A percentile compares a stretch with the other conserved stretches of the same genome.
Evolutionary conservation across 2,329 filamentous ascomycete genomes (phyloP).

Genomic region (Aspergillus costaricaensis): DNA sequence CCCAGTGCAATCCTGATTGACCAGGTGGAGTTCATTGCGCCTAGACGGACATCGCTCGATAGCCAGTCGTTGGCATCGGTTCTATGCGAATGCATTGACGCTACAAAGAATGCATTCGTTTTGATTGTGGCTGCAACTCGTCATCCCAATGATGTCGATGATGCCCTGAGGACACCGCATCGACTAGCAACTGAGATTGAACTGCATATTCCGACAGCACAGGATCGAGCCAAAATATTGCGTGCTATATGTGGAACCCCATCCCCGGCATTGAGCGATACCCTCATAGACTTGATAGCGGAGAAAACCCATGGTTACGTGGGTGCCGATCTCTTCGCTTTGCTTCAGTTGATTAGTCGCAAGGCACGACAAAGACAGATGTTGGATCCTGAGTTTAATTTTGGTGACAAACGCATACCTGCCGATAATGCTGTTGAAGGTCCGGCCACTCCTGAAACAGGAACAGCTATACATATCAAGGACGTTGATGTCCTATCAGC

Average conservation of each 20-base stretch:
- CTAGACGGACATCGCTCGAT: slow-evolving; percentile 56
- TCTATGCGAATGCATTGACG: slow-evolving; percentile 45
- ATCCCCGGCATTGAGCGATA: slow-evolving; percentile 52
- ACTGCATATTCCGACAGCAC: slow-evolving; percentile 73
- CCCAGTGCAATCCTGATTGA: slow-evolving; percentile 82
- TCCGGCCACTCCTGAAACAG: slow-evolving; percentile 17
- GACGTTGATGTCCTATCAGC: slow-evolving; percentile 51
- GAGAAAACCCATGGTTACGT: slow-evolving; percentile 86
- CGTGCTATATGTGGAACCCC: slow-evolving; percentile 56
- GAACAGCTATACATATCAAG: slow-evolving; percentile 32
- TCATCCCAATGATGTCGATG: slow-evolving; percentile 71
- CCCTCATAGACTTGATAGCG: slow-evolving; percentile 62
- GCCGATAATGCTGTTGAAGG: background rate
- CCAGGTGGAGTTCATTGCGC: slow-evolving; percentile 69
- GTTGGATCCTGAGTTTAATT: slow-evolving; percentile 8
- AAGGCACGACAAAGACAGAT: slow-evolving; percentile 40
- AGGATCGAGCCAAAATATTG: slow-evolving; percentile 73
- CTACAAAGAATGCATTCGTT: slow-evolving; percentile 55
- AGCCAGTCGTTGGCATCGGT: slow-evolving; percentile 39
- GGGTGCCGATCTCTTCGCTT: slow-evolving; percentile 69
- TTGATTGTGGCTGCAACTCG: slow-evolving; percentile 76
- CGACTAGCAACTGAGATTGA: slow-evolving; percentile 69
- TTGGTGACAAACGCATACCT: background rate
- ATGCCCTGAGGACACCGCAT: slow-evolving; percentile 64
- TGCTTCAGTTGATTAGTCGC: slow-evolving; percentile 59